Evolutionary conservation across 352 stramenopile genomes (phyloP), one percentile per base, ranked within the genome.

Genomic region (Pythium graminicola): DNA sequence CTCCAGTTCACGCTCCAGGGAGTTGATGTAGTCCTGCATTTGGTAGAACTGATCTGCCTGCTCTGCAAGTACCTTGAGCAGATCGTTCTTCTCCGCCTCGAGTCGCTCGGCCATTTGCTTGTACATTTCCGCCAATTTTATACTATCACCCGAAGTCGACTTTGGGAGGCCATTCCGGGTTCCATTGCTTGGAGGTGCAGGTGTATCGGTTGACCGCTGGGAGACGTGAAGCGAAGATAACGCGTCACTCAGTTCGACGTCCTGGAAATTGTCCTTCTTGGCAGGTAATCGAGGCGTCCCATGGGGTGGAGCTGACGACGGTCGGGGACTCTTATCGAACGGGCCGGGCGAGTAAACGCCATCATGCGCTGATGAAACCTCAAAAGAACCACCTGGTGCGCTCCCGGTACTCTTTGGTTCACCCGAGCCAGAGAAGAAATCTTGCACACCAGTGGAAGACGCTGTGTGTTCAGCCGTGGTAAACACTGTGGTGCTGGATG

Each of bases 51-150:
- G 76, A 41, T 87, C 70, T 1, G 81, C 66, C 35, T 92, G 81
- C 24, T 67, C 72, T 0, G 78, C 55, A 4, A 92, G 66, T 6
- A 89, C 68, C 56, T 85, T 73, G 6, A 92, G 63, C 46, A 92
- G 52, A 36, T 87, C 77, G 48, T 72, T 72, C 54, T 92, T 92
- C 50, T 92, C 81, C 8, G 59, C 63, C 40, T 92, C 69, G n/a
- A 92, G 48, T 11, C 81, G 72, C 35, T 81, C 60, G 13, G 76
- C 70, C 79, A 89, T 92, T 52, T 86, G 73, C 55, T 89, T 89
- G 72, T 89, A 92, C 78, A 89, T 85, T 57, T 83, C 72, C 16
- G 71, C 80, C n/a, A 92, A 54, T 38, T 73, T 82, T 8, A 72
- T 57, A 19, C 72, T 79, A 50, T 86, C 75, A 28, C 85, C 76